A percentile compares a stretch with the other conserved stretches of the same genome.
phyloP scores from a whole-genome alignment of 768 basidiomycete species.

The Boletus bicolor region DNA sequence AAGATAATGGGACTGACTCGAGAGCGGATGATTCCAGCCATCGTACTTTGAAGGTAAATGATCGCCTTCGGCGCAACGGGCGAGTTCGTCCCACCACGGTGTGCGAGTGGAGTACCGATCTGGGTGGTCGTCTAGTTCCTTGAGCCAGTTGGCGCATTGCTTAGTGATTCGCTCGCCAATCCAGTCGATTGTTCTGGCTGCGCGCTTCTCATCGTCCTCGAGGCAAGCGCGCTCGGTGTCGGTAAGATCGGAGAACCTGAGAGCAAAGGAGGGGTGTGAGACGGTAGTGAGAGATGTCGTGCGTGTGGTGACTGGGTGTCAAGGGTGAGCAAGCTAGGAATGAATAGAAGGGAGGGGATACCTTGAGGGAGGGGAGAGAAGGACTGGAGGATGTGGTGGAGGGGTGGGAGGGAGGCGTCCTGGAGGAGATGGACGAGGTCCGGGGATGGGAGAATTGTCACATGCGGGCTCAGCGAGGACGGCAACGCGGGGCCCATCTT shows the following conservation, averaged over 20 bases:
- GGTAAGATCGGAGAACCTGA: conserved; percentile 73
- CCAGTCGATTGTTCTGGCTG: conserved; percentile 83
- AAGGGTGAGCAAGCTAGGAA: conserved; percentile 4
- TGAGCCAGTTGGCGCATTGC: conserved; percentile 67
- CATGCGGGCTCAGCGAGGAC: conserved; percentile 75
- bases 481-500: conserved; percentile 57
- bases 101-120: conserved; percentile 45
- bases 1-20: conserved; percentile 48
- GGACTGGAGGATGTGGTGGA: conserved; percentile 75
- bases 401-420: conserved; percentile 58
- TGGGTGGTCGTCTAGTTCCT: conserved; percentile 51
- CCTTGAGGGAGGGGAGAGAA: conserved; percentile 84
- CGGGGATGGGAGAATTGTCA: conserved; percentile 62
- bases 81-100: conserved; percentile 89
- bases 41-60: conserved; percentile 66
- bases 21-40: conserved; percentile 85
- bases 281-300: conserved; percentile 71
- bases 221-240: conserved; percentile 72
- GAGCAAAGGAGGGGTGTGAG: conserved; percentile 65
- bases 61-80: conserved; percentile 74
- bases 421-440: conserved; percentile 65
- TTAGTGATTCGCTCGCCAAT: conserved; percentile 67
- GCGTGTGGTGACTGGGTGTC: conserved; percentile 66
- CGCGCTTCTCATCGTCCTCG: conserved; percentile 78
- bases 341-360: conserved; percentile 28